These are phyloP conservation scores for Opeltia flavorubescens DNA, from an alignment of 495 filamentous ascomycete species.

Conservation along the genomic window DNA sequence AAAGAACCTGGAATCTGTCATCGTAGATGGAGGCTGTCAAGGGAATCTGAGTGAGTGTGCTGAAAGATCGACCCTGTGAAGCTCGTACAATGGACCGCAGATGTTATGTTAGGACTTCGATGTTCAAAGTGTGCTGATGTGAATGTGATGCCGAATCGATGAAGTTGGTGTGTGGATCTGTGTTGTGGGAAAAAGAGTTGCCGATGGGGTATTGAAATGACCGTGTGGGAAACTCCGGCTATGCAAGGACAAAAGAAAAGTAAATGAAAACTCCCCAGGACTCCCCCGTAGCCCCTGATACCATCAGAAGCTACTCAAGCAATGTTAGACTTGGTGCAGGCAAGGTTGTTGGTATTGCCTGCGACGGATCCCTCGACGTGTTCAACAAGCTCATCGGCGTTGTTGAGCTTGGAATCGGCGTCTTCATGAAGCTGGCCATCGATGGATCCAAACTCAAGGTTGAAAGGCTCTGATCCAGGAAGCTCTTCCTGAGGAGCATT, in stretches of 20 bases:
- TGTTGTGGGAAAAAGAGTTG: too few species aligned
- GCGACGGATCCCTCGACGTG: background rate
- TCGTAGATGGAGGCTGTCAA: background rate
- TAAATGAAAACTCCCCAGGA: background rate
- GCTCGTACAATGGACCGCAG: background rate
- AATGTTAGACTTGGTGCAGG: background rate
- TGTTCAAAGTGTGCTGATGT: background rate
- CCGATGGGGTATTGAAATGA: background rate
- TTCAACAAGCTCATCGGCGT: background rate
- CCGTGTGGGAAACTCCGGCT: background rate
- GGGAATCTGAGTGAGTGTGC: background rate
- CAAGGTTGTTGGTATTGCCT: background rate
- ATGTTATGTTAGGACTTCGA: background rate
- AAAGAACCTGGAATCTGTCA: background rate
- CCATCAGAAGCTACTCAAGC: background rate
- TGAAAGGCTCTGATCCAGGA: background rate
- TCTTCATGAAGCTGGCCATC: background rate
- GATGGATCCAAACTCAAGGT: background rate
- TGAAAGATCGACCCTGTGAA: background rate
- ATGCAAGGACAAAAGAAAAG: background rate
- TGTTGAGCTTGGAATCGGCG: background rate
- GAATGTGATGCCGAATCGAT: too few species aligned
- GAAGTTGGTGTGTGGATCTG: too few species aligned
- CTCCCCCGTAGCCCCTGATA: background rate
- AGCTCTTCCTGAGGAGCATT: constrained; percentile 38